Evolutionary conservation across 2,329 filamentous ascomycete species (phyloP).

Genomic region (Bisporella sp.): DNA sequence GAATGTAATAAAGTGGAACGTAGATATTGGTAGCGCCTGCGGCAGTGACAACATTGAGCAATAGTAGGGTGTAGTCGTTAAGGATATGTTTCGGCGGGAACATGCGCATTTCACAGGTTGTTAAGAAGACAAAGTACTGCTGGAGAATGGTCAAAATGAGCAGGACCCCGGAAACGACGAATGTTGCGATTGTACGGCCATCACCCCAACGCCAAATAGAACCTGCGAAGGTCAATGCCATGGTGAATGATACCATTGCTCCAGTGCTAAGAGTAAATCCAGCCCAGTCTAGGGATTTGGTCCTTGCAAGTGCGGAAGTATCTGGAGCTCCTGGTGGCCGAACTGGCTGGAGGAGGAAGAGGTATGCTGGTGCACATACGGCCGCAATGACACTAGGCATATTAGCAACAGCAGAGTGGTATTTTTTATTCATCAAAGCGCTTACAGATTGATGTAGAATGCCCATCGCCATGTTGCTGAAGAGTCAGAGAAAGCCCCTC

Average conservation of each 20-base stretch:
- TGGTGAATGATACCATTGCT: background rate
- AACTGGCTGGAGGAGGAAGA: background rate
- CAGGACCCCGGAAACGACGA: background rate
- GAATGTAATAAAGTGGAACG: conserved; percentile 33
- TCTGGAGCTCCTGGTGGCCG: background rate
- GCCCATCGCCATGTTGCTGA: conserved; percentile 29
- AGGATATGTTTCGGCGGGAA: conserved; percentile 3
- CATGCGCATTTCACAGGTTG: conserved; percentile 2
- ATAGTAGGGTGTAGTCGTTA: background rate
- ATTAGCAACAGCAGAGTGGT: background rate
- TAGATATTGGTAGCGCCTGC: conserved; percentile 40
- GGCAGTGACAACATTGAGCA: conserved; percentile 34
- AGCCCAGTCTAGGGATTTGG: background rate
- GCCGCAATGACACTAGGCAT: background rate
- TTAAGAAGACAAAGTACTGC: conserved; percentile 14
- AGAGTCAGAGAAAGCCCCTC: conserved; percentile 27
- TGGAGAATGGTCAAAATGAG: background rate
- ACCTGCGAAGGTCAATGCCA: background rate
- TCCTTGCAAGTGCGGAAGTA: background rate
- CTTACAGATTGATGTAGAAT: conserved; percentile 25
- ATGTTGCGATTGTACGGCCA: background rate
- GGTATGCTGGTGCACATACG: background rate
- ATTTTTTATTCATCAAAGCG: background rate
- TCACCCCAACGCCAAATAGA: background rate
- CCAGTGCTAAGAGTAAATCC: background rate